phyloP scores from a whole-genome alignment of 768 basidiomycete genomes.

The Dictyophora rubrovolvata region DNA sequence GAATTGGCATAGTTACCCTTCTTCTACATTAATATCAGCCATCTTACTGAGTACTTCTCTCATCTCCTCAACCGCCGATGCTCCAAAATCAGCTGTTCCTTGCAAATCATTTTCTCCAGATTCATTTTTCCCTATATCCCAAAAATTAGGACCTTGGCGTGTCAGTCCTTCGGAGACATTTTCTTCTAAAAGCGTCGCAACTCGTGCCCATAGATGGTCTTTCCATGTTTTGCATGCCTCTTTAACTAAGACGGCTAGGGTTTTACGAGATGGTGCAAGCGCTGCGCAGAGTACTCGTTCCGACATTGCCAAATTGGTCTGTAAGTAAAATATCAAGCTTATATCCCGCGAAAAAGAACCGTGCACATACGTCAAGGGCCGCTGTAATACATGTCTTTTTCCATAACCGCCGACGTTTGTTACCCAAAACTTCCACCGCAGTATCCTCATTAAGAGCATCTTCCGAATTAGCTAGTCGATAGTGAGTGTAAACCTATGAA shows the following conservation, averaged over 20 bases:
- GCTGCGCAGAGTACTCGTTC: slow-evolving; percentile 88
- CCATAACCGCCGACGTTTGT: slow-evolving; percentile 72
- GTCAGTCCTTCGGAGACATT: slow-evolving; percentile 62
- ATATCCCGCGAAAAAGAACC: background rate
- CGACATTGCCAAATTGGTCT: slow-evolving; percentile 50
- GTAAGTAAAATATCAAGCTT: background rate
- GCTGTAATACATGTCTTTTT: slow-evolving; percentile 75
- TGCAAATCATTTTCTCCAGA: slow-evolving; percentile 23
- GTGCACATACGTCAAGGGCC: slow-evolving; percentile 58
- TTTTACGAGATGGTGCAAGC: slow-evolving; percentile 63
- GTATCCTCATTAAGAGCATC: slow-evolving; percentile 32
- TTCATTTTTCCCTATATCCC: slow-evolving; percentile 42
- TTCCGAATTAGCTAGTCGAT: slow-evolving; percentile 36
- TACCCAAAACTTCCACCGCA: slow-evolving; percentile 48
- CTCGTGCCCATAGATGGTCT: slow-evolving; percentile 89
- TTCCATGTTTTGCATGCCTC: slow-evolving; percentile 84
- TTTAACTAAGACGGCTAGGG: slow-evolving; percentile 48
- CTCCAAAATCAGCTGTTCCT: slow-evolving; percentile 13
- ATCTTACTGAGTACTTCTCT: slow-evolving; percentile 37
- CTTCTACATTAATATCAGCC: slow-evolving; percentile 45
- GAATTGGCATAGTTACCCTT: slow-evolving; percentile 39
- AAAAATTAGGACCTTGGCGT: slow-evolving; percentile 59
- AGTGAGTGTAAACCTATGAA: background rate
- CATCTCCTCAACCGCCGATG: slow-evolving; percentile 11
- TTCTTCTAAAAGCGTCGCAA: slow-evolving; percentile 73